These are phyloP conservation scores for Neobulgaria alba DNA, from an alignment of 2,329 filamentous ascomycete species.

Conservation along the genomic window DNA sequence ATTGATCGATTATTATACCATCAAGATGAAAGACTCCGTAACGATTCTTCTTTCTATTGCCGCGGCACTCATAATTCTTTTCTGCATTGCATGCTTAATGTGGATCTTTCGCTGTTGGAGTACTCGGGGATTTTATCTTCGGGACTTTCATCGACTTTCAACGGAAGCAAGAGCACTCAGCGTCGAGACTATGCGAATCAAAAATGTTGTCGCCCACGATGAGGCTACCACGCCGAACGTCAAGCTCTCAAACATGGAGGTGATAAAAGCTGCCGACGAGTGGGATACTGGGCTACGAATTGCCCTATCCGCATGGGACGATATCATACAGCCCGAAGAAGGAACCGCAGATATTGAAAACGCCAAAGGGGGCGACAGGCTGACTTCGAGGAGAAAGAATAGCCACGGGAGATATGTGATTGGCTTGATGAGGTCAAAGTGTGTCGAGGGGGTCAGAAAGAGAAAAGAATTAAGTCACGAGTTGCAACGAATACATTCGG, in stretches of 20 bases:
- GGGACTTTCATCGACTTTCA: constrained; percentile 10
- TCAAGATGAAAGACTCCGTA: too few species aligned
- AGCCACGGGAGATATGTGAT: constrained; percentile 17
- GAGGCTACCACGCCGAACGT: constrained; percentile 4
- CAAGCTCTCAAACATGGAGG: constrained; percentile 9
- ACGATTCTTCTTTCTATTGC: too few species aligned
- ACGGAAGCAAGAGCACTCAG: constrained; percentile 9
- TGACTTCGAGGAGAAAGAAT: constrained; percentile 9
- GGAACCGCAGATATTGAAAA: constrained; percentile 4
- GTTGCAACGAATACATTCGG: constrained; percentile 13
- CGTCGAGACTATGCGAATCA: constrained; percentile 9
- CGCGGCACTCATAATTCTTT: too few species aligned
- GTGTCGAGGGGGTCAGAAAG: constrained; percentile 11
- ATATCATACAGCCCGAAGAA: constrained; percentile 14
- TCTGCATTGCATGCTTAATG: neutral
- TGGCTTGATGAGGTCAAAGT: constrained; percentile 15
- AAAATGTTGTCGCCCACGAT: constrained; percentile 8
- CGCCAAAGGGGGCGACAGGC: constrained; percentile 7
- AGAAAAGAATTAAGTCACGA: constrained; percentile 12
- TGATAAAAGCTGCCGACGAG: constrained; percentile 10
- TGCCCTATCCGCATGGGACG: constrained; percentile 15
- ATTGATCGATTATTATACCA: too few species aligned
- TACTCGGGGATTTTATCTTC: constrained; percentile 9
- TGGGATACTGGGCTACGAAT: constrained; percentile 13
- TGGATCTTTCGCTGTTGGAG: neutral